Conservation (phyloP, 352 stramenopile species). For the Globisporangium okanoganense region DNA sequence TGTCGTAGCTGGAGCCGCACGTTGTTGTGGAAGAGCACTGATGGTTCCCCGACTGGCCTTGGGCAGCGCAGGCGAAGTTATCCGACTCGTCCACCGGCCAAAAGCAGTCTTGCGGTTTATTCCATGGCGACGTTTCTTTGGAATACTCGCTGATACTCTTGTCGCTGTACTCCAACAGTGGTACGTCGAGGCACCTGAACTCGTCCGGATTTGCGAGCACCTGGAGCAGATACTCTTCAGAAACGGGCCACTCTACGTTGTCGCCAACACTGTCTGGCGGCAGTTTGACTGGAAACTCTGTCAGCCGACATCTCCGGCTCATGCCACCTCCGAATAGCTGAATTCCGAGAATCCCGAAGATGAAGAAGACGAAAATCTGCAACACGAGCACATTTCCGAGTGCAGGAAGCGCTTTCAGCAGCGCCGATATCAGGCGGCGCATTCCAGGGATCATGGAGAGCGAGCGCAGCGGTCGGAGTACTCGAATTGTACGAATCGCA, state of each 20-base stretch:
- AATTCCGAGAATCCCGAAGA: constrained; percentile 90
- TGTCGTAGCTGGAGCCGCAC: constrained; percentile 72
- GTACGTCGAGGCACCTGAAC: constrained; percentile 36
- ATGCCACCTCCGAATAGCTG: constrained; percentile 85
- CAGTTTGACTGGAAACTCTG: constrained; percentile 60
- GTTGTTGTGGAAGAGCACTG: constrained; percentile 31
- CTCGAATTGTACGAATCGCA: constrained; percentile 82
- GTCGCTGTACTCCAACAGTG: constrained; percentile 55
- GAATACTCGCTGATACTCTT: constrained; percentile 23
- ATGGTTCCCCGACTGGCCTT: constrained; percentile 44
- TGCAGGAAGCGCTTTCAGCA: constrained; percentile 80
- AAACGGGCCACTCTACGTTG: constrained; percentile 41
- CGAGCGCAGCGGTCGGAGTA: constrained; percentile 86
- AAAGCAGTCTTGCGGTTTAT: constrained; percentile 77
- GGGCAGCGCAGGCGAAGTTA: constrained; percentile 57
- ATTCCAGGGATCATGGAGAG: constrained; percentile 85
- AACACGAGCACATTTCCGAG: constrained; percentile 89
- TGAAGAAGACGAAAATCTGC: constrained; percentile 89
- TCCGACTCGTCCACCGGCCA: constrained; percentile 90
- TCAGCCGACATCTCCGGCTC: constrained; percentile 80
- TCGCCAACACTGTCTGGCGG: constrained; percentile 9
- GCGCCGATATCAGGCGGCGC: constrained; percentile 69
- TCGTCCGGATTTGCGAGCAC: constrained; percentile 30
- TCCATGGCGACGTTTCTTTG: constrained; percentile 74
- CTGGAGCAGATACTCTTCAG: constrained; percentile 36